Percentiles rank a stretch among this genome's conserved stretches.
These are phyloP conservation scores for Phanerodontia chrysosporium DNA, from an alignment of 768 basidiomycete species.

Conservation along the genomic window DNA sequence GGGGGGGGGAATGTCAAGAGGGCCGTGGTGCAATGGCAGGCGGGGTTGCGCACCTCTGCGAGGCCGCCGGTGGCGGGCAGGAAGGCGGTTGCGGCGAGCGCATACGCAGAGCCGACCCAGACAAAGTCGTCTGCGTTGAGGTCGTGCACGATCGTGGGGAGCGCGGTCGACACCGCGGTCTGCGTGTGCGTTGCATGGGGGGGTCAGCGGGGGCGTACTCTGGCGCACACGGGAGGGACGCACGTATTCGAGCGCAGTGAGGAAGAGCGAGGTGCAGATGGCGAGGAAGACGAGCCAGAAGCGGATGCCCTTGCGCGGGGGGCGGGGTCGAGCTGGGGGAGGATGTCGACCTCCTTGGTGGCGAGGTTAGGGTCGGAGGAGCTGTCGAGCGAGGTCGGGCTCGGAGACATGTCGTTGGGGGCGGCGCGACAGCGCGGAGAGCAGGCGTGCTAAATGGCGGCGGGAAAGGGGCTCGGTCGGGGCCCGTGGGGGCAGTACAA, in stretches of 20 bases:
- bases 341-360: background rate
- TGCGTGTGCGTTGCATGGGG: constrained; percentile 15
- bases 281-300: constrained; percentile 9
- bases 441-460: too few relatives aligned
- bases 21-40: background rate
- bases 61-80: constrained; percentile 28
- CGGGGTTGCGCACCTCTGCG: constrained; percentile 16
- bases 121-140: constrained; percentile 25
- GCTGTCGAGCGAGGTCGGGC: too few relatives aligned
- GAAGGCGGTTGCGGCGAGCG: constrained; percentile 30
- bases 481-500: too few relatives aligned
- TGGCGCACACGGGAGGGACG: constrained; percentile 9
- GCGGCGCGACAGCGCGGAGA: background rate
- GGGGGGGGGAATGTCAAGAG: background rate
- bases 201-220: constrained; percentile 26
- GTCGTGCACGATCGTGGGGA: constrained; percentile 26
- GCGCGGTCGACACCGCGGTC: constrained; percentile 25
- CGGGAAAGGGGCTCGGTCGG: too few relatives aligned
- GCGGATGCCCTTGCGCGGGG: constrained; percentile 3
- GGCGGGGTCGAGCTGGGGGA: background rate
- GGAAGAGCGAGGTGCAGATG: constrained; percentile 5
- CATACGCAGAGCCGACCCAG: constrained; percentile 33
- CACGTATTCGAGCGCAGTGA: constrained; percentile 8
- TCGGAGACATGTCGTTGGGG: too few relatives aligned
- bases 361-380: background rate